Conservation (phyloP, 1,284 basidiomycete genomes). For the Leccinum subrobustum region DNA sequence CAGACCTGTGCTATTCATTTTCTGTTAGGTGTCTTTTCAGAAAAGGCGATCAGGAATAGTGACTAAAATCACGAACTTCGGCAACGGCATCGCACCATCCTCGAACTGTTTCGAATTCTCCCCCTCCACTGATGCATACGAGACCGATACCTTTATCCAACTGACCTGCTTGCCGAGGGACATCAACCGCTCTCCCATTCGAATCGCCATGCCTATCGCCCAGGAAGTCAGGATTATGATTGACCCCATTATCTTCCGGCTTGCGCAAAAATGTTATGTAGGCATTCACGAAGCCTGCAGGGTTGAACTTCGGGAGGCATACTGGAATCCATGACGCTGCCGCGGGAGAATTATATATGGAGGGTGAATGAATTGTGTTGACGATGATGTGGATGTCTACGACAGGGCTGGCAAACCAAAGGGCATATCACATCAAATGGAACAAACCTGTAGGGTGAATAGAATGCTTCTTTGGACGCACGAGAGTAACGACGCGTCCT, state of each 20-base stretch:
- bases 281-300: slow-evolving; percentile 88
- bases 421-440: neutral
- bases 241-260: slow-evolving; percentile 19
- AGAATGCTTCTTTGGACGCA: slow-evolving; percentile 89
- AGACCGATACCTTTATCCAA: slow-evolving; percentile 49
- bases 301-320: slow-evolving; percentile 94
- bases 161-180: slow-evolving; percentile 4
- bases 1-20: slow-evolving; percentile 58
- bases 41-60: neutral
- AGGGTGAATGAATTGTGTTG: slow-evolving; percentile 74
- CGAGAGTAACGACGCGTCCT: slow-evolving; percentile 82
- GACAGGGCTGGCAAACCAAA: slow-evolving; percentile 3
- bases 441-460: slow-evolving; percentile 86
- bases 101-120: slow-evolving; percentile 68
- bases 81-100: slow-evolving; percentile 69
- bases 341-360: slow-evolving; percentile 68
- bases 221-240: neutral
- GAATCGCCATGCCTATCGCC: slow-evolving; percentile 1
- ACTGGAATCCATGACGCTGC: slow-evolving; percentile 92
- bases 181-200: slow-evolving; percentile 1
- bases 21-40: slow-evolving; percentile 38
- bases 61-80: slow-evolving; percentile 43
- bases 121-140: slow-evolving; percentile 65
- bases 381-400: slow-evolving; percentile 85
- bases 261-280: slow-evolving; percentile 76